Conservation (phyloP, 495 filamentous ascomycete species). For the Hypoxylon subgilvum region DNA sequence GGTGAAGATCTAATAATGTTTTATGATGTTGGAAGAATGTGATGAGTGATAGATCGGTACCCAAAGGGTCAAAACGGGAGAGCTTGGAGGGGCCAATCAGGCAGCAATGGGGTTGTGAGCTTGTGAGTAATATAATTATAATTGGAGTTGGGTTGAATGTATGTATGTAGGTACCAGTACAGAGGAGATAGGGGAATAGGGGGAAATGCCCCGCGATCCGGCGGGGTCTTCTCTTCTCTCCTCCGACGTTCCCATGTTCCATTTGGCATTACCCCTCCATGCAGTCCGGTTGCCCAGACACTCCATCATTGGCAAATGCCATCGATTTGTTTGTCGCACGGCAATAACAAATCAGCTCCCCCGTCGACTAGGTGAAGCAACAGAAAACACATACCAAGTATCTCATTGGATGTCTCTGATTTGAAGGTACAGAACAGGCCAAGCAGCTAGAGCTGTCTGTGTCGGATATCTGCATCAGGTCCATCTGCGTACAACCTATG, state of each 20-base stretch:
- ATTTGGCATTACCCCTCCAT: background rate
- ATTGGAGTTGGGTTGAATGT: conserved; percentile 31
- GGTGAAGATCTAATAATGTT: conserved; percentile 31
- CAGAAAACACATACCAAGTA: conserved; percentile 4
- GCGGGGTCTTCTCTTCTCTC: conserved; percentile 12
- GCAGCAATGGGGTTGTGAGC: conserved; percentile 35
- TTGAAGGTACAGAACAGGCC: too few relatives aligned
- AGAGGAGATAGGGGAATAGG: conserved; percentile 5
- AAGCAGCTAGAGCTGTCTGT: conserved; percentile 5
- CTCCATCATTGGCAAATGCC: conserved; percentile 31
- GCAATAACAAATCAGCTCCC: conserved; percentile 13
- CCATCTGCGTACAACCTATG: too few relatives aligned
- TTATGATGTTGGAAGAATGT: conserved; percentile 26
- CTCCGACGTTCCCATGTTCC: background rate
- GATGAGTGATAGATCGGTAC: conserved; percentile 28
- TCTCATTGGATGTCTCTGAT: conserved; percentile 19
- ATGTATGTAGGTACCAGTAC: conserved; percentile 1
- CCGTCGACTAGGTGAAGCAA: conserved; percentile 16
- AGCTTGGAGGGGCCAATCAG: conserved; percentile 36
- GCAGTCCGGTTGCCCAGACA: conserved; percentile 16
- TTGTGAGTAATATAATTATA: conserved; percentile 26
- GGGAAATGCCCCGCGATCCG: conserved; percentile 20
- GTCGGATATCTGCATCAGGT: conserved; percentile 7
- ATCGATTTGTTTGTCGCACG: conserved; percentile 35
- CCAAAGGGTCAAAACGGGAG: conserved; percentile 2